Conservation (phyloP, 495 filamentous ascomycete genomes). For the Annulohypoxylon stygium region DNA sequence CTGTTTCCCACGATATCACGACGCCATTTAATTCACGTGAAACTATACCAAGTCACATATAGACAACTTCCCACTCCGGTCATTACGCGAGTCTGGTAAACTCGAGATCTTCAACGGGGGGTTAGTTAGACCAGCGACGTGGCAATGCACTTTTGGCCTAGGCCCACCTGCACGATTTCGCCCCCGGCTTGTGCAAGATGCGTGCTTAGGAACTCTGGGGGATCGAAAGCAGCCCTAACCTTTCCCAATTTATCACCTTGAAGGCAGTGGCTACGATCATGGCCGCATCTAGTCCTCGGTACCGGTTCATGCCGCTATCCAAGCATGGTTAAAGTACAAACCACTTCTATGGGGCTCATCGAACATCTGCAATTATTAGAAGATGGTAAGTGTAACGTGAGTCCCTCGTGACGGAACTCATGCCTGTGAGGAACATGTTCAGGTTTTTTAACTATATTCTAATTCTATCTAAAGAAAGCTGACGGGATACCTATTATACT, state of each 20-base stretch:
- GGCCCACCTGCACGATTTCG: slow-evolving; percentile 49
- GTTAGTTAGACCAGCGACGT: slow-evolving; percentile 45
- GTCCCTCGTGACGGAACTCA: not conserved
- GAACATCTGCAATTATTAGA: slow-evolving; percentile 10
- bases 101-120: slow-evolving; percentile 43
- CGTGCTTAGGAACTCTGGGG: slow-evolving; percentile 42
- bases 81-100: slow-evolving; percentile 45
- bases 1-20: slow-evolving; percentile 31
- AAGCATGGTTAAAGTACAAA: slow-evolving; percentile 24
- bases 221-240: slow-evolving; percentile 32
- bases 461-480: not conserved
- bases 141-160: slow-evolving; percentile 45
- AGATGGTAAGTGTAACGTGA: slow-evolving; percentile 32
- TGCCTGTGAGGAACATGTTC: not conserved
- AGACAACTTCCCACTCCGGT: slow-evolving; percentile 29
- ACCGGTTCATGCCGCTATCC: slow-evolving; percentile 27
- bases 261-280: slow-evolving; percentile 29
- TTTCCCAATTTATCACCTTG: slow-evolving; percentile 33
- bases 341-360: slow-evolving; percentile 20
- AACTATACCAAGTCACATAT: slow-evolving; percentile 40
- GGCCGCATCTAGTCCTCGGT: slow-evolving; percentile 38
- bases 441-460: not conserved
- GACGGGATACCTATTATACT: not conserved
- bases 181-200: slow-evolving; percentile 45
- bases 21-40: slow-evolving; percentile 34